Base-by-base conservation (phyloP, 2,329 filamentous ascomycete species). In the Aotearoamyces nothofagi region DNA sequence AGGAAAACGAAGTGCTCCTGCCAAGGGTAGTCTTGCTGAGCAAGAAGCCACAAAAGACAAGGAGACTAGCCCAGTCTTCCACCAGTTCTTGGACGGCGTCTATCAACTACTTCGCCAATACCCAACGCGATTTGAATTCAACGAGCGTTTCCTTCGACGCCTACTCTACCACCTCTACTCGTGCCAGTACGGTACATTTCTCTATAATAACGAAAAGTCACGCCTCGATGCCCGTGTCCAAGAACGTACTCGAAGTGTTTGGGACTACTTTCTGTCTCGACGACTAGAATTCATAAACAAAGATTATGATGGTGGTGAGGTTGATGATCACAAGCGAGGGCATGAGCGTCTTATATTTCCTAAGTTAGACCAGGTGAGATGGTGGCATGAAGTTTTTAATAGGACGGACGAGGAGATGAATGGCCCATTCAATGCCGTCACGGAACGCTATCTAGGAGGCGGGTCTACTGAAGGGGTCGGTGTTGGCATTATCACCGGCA, bases 321-420 rank as follows among this genome's bases (percentile, higher is more conserved):
- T 86, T 19, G 79, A 94, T 37, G 84, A 94, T 44, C 73, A 79
- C 24, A 62, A 77, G 33, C 72, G 79, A 32, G 83, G 81, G 4
- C 74, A 76, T 33, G 86, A 93, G 49, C 68, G 84, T 4, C 67
- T 98, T 5, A 64, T 98, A 9, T 79, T 96, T 39, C 87, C 90
- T 1, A 64, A 68, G 3, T 58, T 78, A 1, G 68, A 69, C 9
- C 77, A 92, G 36, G 69, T 90, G n/a, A 69, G 83, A 35, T 98
- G 90, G 90, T 98, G 90, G 90, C 66, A 77, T 39, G 80, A 90
- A 44, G 57, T 78, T 1, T 98, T 94, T 53, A 82, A 83, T 26
- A 70, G 86, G 17, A 75, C 75, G 3, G 82, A 94, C 41, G 71
- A 78, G 30, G 90, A 98, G 50, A 96, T 98, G 87, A 98, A 98